Base-by-base conservation (phyloP, 805 yeast genomes). In the Suhomyces pyralidae region DNA sequence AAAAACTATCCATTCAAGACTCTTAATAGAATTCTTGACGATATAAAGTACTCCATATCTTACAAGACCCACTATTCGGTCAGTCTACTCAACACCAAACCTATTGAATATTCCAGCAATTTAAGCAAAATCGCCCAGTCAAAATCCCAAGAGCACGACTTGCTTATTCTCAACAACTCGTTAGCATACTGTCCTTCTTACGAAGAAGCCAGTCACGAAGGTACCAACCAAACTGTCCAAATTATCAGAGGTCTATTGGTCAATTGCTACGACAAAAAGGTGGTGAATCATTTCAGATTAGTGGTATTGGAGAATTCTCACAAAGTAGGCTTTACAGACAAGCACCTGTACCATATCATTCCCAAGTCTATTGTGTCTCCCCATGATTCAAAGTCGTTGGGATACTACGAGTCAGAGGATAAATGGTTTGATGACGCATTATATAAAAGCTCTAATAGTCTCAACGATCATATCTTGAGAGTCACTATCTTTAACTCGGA, bases 21-120 rank as follows among this genome's bases (percentile, higher is more conserved):
- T 0, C 67, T 85, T 5, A 87, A 87, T 60, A 71, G 93, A 51
- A 72, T 88, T 19, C 59, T 86, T 20, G 90, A 85, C 63, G 93
- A 87, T 60, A 62, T 87, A 28, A 70, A 56, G 48, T 56, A 55
- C 50, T 56, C 66, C 9, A 58, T 64, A 9, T 61, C 62, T 25
- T 55, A 54, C 25, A 40, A 30, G 19, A 34, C 40, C 50, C 54
- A 26, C 43, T 52, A 15, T 34, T 46, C 42, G 45, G 36, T 40
- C 49, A 61, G 67, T 45, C 58, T 74, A 19, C 62, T 74, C 30
- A 60, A 58, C 46, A 46, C 62, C 34, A 61, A 61, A 46, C 74
- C 79, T 0, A 61, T 79, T 32, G 71, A 65, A 9, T 80, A 81
- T 62, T 63, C 73, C 22, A 25, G 51, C 32, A 46, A 55, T 19